Evolutionary conservation across 1,139 yeast species (phyloP).

Genomic region (Blastobotrys malaysiensis): DNA sequence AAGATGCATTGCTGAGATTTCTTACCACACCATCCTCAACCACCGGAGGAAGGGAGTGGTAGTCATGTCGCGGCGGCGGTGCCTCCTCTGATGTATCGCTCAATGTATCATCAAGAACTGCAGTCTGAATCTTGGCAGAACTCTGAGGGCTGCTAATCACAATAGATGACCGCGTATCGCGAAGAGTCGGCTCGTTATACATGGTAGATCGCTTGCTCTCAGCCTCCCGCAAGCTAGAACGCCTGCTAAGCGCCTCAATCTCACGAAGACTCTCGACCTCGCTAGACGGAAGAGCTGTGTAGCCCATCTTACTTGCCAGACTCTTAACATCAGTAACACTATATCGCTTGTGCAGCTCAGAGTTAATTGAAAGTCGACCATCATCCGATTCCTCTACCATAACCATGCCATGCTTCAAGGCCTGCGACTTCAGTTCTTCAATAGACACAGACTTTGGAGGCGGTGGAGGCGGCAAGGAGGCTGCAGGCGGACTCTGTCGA

Average conservation of each 20-base stretch:
- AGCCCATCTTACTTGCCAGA: conserved; percentile 14
- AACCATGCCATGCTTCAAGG: conserved; percentile 26
- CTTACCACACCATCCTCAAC: conserved; percentile 12
- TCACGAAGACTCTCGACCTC: conserved; percentile 6
- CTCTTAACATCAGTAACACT: conserved; percentile 7
- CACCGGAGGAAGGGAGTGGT: conserved; percentile 10
- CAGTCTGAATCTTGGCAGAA: conserved; percentile 18
- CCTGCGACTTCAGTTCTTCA: conserved; percentile 28
- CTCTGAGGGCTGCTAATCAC: conserved; percentile 14
- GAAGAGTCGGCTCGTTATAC: conserved; percentile 15
- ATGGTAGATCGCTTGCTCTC: background rate
- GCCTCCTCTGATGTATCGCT: conserved; percentile 15
- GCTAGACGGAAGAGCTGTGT: conserved; percentile 11
- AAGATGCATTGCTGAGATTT: conserved; percentile 4
- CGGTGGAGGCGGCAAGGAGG: conserved; percentile 1
- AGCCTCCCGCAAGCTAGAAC: conserved; percentile 1
- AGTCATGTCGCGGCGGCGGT: conserved; percentile 3
- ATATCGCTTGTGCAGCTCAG: conserved; percentile 6
- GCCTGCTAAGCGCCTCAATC: conserved; percentile 4
- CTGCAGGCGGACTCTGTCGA: background rate
- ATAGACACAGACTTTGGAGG: conserved; percentile 12
- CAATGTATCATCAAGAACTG: conserved; percentile 18
- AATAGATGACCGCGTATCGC: conserved; percentile 20
- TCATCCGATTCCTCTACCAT: conserved; percentile 1
- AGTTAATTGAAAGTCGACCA: background rate